phyloP scores from a whole-genome alignment of 306 rosid genomes.

The Vigna nakashimae region DNA sequence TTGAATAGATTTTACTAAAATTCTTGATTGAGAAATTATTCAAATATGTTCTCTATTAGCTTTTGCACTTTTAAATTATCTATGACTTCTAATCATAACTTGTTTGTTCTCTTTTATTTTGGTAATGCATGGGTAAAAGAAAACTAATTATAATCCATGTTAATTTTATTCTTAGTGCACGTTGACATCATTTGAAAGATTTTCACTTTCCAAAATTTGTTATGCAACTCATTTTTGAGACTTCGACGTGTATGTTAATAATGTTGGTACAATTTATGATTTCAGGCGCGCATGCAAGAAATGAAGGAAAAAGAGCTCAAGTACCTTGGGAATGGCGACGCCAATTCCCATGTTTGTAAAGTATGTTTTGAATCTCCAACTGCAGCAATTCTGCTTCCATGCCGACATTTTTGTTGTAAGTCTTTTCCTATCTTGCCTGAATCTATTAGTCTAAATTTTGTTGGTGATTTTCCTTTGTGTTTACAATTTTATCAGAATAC shows the following conservation, averaged over 20 bases:
- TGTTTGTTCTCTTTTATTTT: not conserved
- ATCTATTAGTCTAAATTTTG: not conserved
- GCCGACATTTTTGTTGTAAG: conserved; percentile 99
- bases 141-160: not conserved
- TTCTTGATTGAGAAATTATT: not conserved
- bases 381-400: conserved; percentile 95
- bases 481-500: conserved; percentile 20
- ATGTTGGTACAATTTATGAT: conserved; percentile 6
- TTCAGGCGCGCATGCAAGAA: conserved; percentile 98
- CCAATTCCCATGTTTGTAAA: conserved; percentile 92
- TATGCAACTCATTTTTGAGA: not conserved
- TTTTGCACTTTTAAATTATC: not conserved
- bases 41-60: not conserved
- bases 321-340: conserved; percentile 80
- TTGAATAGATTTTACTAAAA: not conserved
- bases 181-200: not conserved
- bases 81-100: not conserved
- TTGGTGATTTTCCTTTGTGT: conserved; percentile 17
- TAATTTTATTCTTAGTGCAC: not conserved
- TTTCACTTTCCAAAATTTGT: not conserved
- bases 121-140: not conserved
- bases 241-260: not conserved
- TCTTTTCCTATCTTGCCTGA: conserved; percentile 12
- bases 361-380: conserved; percentile 96
- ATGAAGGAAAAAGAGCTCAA: conserved; percentile 94